phyloP scores from a whole-genome alignment of 495 filamentous ascomycete genomes.

The Terfezia boudieri region DNA sequence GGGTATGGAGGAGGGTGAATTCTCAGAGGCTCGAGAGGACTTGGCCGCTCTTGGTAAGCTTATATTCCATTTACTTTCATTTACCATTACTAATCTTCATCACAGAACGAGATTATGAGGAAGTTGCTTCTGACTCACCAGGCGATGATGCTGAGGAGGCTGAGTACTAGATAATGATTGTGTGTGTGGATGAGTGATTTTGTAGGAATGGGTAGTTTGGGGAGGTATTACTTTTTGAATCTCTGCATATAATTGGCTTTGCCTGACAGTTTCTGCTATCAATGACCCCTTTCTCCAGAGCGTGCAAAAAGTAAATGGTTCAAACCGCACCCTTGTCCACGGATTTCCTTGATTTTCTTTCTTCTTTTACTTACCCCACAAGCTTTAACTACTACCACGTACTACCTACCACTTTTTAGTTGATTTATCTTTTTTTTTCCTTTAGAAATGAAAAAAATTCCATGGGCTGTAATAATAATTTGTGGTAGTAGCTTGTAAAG shows the following conservation, averaged over 20 bases:
- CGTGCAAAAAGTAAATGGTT: neutral
- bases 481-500: neutral
- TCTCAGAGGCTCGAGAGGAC: slow-evolving; percentile 76
- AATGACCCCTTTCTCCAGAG: neutral
- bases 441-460: neutral
- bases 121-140: slow-evolving; percentile 88
- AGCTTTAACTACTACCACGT: neutral
- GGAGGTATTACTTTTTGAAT: neutral
- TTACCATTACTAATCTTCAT: slow-evolving; percentile 1
- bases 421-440: neutral
- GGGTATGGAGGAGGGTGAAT: slow-evolving; percentile 92
- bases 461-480: neutral
- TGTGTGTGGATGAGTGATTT: neutral
- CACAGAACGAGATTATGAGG: slow-evolving; percentile 88
- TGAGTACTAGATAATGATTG: slow-evolving; percentile 50
- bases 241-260: neutral
- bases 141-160: slow-evolving; percentile 72
- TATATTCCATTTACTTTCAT: neutral
- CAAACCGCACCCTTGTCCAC: neutral
- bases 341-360: neutral
- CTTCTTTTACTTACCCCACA: neutral
- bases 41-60: slow-evolving; percentile 43
- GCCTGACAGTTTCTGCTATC: neutral
- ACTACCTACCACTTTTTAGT: neutral
- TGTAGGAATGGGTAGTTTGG: neutral